These are phyloP conservation scores for Penicillium frequentans DNA, from an alignment of 2,329 filamentous ascomycete species.

Conservation along the genomic window DNA sequence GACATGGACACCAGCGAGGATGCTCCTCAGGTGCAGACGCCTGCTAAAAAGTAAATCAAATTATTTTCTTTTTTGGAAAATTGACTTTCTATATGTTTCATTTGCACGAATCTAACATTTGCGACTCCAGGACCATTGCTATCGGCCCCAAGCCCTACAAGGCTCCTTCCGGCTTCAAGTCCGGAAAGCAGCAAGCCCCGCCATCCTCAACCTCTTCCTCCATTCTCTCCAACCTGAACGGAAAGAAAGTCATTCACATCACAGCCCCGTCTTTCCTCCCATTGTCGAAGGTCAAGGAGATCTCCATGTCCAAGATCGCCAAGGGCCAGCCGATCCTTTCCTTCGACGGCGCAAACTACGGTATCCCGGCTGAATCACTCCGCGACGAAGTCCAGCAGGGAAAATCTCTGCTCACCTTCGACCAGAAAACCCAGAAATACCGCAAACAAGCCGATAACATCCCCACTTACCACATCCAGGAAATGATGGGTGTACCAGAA, in stretches of 20 bases:
- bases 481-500: slow-evolving; percentile 36
- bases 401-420: slow-evolving; percentile 39
- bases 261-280: slow-evolving; percentile 47
- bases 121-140: slow-evolving; percentile 14
- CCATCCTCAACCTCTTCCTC: slow-evolving; percentile 35
- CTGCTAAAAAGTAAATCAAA: slow-evolving; percentile 19
- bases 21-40: slow-evolving; percentile 1
- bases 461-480: slow-evolving; percentile 38
- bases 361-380: slow-evolving; percentile 37
- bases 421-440: slow-evolving; percentile 37
- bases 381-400: slow-evolving; percentile 24
- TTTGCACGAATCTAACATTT: slow-evolving; percentile 2
- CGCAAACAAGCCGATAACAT: slow-evolving; percentile 27
- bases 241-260: slow-evolving; percentile 52
- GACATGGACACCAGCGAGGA: slow-evolving; percentile 25
- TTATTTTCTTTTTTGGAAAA: neutral
- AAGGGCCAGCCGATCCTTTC: slow-evolving; percentile 43
- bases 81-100: neutral
- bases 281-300: slow-evolving; percentile 45
- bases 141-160: slow-evolving; percentile 40
- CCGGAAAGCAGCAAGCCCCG: slow-evolving; percentile 32
- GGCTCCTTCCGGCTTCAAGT: slow-evolving; percentile 45
- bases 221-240: slow-evolving; percentile 39
- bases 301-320: slow-evolving; percentile 42
- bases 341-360: slow-evolving; percentile 45